Evolutionary conservation across 805 yeast species (phyloP).

Genomic region (Pichia phayaonensis): DNA sequence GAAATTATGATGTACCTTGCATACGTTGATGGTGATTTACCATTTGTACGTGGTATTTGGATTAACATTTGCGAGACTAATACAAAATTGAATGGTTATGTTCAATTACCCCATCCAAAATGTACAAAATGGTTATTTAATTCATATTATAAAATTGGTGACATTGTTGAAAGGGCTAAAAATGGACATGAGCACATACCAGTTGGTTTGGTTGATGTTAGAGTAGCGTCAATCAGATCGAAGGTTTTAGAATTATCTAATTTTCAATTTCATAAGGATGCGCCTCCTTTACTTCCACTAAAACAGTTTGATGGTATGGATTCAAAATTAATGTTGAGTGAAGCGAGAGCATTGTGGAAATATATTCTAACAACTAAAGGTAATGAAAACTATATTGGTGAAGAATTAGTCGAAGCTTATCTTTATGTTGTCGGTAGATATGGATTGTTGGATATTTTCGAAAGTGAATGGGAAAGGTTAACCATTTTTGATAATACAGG

Average conservation of each 20-base stretch:
- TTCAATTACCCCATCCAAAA: conserved; percentile 17
- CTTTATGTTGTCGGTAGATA: conserved; percentile 39
- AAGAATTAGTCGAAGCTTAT: conserved; percentile 40
- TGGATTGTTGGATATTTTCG: conserved; percentile 30
- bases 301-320: conserved; percentile 25
- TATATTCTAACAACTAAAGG: conserved; percentile 30
- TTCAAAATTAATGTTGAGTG: conserved; percentile 47
- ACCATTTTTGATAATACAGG: conserved; percentile 27
- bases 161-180: conserved; percentile 1
- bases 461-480: conserved; percentile 27
- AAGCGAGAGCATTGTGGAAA: conserved; percentile 71
- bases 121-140: conserved; percentile 36
- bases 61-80: conserved; percentile 22
- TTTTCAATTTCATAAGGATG: conserved; percentile 28
- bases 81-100: conserved; percentile 13
- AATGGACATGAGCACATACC: conserved; percentile 14
- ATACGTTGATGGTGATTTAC: conserved; percentile 73
- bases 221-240: conserved; percentile 35
- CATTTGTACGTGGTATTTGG: conserved; percentile 62
- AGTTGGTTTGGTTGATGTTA: conserved; percentile 30
- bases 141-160: conserved; percentile 26
- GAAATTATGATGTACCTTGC: conserved; percentile 69
- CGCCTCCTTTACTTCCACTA: conserved; percentile 67
- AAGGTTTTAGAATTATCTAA: conserved; percentile 27
- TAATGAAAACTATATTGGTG: conserved; percentile 28